Evolutionary conservation across 192 early-diverging fungal genomes (phyloP).

Genomic region (Linnemannia elongata): DNA sequence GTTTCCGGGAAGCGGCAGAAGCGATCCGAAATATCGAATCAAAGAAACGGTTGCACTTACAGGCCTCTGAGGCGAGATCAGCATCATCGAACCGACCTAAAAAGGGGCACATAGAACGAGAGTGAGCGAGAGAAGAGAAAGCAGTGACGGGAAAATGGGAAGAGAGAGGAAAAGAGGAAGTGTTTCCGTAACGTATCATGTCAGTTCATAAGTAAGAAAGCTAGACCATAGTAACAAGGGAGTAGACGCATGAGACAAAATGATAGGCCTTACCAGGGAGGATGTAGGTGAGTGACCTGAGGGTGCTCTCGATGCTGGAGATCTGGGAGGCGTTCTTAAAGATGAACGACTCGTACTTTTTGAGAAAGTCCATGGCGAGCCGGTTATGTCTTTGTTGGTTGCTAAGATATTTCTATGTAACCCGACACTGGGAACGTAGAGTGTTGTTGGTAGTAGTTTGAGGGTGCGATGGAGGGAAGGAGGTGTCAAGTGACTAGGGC

Average conservation of each 20-base stretch:
- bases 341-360: conserved; percentile 87
- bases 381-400: background rate
- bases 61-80: conserved; percentile 91
- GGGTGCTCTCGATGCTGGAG: conserved; percentile 86
- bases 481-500: background rate
- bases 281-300: conserved; percentile 91
- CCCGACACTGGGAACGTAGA: background rate
- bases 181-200: background rate
- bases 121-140: background rate
- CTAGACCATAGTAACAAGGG: background rate
- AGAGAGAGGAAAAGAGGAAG: background rate
- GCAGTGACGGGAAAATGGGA: background rate
- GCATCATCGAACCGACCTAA: conserved; percentile 92
- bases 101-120: background rate
- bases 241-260: background rate
- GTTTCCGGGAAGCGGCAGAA: background rate
- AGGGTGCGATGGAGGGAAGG: background rate
- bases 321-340: conserved; percentile 91
- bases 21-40: background rate
- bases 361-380: conserved; percentile 65
- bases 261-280: conserved; percentile 74
- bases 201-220: background rate
- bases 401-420: background rate
- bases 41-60: conserved; percentile 52
- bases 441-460: background rate